Conservation (phyloP, 2,329 filamentous ascomycete species). For the Ceratocystis lukuohia region DNA sequence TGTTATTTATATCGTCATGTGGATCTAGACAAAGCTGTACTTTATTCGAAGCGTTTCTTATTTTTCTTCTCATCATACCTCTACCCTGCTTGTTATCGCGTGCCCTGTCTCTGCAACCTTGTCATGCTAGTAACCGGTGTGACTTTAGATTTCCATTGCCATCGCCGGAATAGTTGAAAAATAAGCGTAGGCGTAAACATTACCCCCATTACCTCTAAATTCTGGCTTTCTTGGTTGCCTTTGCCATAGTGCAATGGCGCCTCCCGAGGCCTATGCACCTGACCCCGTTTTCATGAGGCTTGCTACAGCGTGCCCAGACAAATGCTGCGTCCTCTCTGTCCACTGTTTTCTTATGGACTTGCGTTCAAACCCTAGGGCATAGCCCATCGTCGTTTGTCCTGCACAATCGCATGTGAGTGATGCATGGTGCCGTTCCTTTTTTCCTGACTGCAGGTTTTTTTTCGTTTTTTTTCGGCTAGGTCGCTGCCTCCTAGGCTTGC, state of each 20-base stretch:
- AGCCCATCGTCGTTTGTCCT: background rate
- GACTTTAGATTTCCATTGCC: background rate
- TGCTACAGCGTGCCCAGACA: background rate
- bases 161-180: too few relatives aligned
- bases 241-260: background rate
- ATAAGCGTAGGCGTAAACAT: too few relatives aligned
- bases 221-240: background rate
- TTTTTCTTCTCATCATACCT: background rate
- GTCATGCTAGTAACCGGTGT: background rate
- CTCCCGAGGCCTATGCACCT: background rate
- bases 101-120: background rate
- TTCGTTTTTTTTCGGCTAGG: background rate
- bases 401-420: background rate
- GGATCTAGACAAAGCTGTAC: conserved; percentile 6
- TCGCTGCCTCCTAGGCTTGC: too few relatives aligned
- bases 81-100: too few relatives aligned
- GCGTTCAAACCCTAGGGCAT: background rate
- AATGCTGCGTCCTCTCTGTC: background rate
- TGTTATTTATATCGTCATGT: background rate
- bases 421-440: background rate
- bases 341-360: too few relatives aligned
- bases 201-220: too few relatives aligned
- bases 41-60: conserved; percentile 6
- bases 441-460: background rate
- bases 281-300: background rate